Percentiles rank a stretch among this genome's conserved stretches.
Evolutionary conservation across 495 filamentous ascomycete genomes (phyloP).

Genomic region (Aspergillus steynii): DNA sequence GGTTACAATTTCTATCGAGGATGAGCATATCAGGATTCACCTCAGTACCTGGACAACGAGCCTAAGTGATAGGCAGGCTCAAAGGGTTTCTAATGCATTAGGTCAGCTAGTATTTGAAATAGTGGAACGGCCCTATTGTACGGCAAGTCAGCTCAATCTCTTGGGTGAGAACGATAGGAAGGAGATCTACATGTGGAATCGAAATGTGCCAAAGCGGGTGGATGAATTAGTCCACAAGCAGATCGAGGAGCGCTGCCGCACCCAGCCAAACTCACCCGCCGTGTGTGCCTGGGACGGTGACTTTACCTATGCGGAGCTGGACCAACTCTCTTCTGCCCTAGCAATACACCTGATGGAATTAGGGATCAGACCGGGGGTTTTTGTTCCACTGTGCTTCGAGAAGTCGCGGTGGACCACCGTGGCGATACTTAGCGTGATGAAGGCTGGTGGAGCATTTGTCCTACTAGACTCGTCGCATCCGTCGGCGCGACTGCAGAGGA

Average conservation of each 20-base stretch:
- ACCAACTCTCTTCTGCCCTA: conserved; percentile 14
- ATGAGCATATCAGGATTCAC: too few species aligned
- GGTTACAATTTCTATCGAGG: too few species aligned
- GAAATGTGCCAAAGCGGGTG: background rate
- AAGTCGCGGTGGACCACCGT: conserved; percentile 21
- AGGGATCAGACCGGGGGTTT: conserved; percentile 8
- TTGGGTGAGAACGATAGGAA: too few species aligned
- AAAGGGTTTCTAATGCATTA: too few species aligned
- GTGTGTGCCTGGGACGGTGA: conserved; percentile 25
- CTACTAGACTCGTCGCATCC: conserved; percentile 15
- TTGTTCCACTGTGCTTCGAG: conserved; percentile 25
- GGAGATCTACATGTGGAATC: too few species aligned
- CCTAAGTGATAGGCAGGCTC: too few species aligned
- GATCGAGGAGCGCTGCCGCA: background rate
- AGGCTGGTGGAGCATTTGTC: conserved; percentile 21
- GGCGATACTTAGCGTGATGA: conserved; percentile 19
- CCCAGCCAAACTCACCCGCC: conserved; percentile 9
- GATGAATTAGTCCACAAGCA: background rate
- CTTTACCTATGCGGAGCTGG: conserved; percentile 22
- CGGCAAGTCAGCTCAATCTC: too few species aligned
- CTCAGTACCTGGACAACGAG: too few species aligned
- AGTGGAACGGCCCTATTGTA: too few species aligned
- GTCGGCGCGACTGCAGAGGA: conserved; percentile 12
- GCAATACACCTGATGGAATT: conserved; percentile 6
- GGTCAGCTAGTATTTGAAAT: too few species aligned